Evolutionary conservation across 78 protist genomes (phyloP).

Genomic region (Chrysochromulina tobinii): DNA sequence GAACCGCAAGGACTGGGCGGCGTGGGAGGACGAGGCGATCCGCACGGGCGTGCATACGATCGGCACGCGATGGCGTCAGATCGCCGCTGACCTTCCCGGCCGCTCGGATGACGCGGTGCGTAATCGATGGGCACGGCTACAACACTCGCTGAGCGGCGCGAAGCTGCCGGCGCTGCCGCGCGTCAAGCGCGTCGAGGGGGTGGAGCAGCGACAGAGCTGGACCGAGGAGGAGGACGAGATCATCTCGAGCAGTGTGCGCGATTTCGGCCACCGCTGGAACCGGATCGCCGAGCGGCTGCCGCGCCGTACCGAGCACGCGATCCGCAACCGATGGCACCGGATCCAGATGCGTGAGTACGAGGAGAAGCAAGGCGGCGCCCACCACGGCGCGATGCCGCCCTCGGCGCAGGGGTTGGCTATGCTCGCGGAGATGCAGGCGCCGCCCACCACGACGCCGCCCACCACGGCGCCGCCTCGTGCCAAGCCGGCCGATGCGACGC

Average conservation of each 20-base stretch:
- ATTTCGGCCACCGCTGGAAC: neutral
- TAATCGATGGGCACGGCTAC: too few relatives aligned
- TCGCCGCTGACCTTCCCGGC: too few relatives aligned
- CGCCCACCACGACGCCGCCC: neutral
- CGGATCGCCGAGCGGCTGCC: neutral
- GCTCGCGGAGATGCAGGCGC: neutral
- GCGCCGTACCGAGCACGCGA: neutral
- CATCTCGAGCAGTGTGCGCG: neutral
- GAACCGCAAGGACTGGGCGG: too few relatives aligned
- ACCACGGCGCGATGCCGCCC: neutral
- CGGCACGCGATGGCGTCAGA: too few relatives aligned
- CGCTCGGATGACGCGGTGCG: too few relatives aligned
- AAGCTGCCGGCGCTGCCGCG: too few relatives aligned
- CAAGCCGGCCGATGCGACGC: neutral
- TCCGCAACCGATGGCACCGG: neutral
- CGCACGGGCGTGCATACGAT: too few relatives aligned
- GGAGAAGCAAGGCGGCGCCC: neutral
- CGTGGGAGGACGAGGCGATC: too few relatives aligned
- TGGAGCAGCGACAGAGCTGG: neutral
- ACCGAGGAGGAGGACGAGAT: neutral
- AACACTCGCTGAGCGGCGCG: too few relatives aligned
- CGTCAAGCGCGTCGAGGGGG: too few relatives aligned
- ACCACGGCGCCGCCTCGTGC: neutral
- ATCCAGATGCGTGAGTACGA: neutral
- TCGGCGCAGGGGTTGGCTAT: too few relatives aligned